Percentiles rank a stretch among this genome's conserved stretches.
These are phyloP conservation scores for Hysterium pulicare DNA, from an alignment of 2,329 filamentous ascomycete species.

Conservation along the genomic window DNA sequence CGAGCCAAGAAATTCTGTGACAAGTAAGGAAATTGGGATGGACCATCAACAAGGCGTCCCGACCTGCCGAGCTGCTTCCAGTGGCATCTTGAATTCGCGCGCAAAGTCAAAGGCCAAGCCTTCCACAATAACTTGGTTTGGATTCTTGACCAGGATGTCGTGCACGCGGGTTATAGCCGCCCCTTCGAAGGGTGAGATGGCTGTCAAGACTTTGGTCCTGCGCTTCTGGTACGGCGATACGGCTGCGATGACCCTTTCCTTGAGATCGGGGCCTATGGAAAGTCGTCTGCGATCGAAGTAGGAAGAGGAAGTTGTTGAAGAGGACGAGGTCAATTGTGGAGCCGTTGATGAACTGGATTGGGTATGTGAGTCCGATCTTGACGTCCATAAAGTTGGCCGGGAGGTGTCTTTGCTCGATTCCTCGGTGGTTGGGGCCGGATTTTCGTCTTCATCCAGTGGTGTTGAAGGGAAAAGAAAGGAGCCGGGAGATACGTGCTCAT, in stretches of 20 bases:
- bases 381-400: too few relatives aligned
- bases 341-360: slow-evolving; percentile 14
- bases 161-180: slow-evolving; percentile 25
- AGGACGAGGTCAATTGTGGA: slow-evolving; percentile 27
- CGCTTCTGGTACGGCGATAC: slow-evolving; percentile 22
- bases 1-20: too few relatives aligned
- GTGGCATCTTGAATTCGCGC: slow-evolving; percentile 22
- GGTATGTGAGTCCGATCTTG: slow-evolving; percentile 8
- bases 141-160: slow-evolving; percentile 29
- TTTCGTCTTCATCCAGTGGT: slow-evolving; percentile 17
- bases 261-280: slow-evolving; percentile 20
- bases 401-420: too few relatives aligned
- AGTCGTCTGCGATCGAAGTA: slow-evolving; percentile 33
- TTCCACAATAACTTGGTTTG: slow-evolving; percentile 31
- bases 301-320: slow-evolving; percentile 25
- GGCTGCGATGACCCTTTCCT: slow-evolving; percentile 27
- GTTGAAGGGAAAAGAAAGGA: slow-evolving; percentile 33
- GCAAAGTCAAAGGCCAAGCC: slow-evolving; percentile 37
- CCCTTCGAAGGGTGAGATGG: slow-evolving; percentile 33
- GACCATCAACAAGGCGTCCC: background rate
- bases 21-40: too few relatives aligned
- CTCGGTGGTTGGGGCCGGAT: too few relatives aligned
- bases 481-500: slow-evolving; percentile 19
- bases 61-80: background rate
- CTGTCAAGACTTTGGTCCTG: slow-evolving; percentile 21